phyloP scores from a whole-genome alignment of 805 yeast genomes.

The Blastobotrys mokoenaii region DNA sequence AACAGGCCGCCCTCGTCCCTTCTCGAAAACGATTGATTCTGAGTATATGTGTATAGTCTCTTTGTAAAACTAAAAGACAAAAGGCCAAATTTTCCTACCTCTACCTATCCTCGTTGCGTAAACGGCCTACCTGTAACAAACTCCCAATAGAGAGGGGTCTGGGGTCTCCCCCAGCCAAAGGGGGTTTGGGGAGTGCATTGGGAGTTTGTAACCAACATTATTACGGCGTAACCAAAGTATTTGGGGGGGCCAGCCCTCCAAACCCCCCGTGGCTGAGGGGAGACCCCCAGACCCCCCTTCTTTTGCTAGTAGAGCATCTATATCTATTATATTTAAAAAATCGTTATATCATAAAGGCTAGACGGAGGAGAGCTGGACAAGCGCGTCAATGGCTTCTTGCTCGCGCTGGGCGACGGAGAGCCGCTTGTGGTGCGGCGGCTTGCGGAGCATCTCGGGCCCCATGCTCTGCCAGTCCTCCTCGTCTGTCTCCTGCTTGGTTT shows the following conservation, averaged over 20 bases:
- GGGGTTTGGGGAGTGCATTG: too few relatives aligned
- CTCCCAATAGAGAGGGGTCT: too few relatives aligned
- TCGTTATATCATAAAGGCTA: constrained; percentile 4
- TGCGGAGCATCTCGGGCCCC: constrained; percentile 65
- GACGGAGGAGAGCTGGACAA: constrained; percentile 45
- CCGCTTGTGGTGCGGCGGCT: not conserved
- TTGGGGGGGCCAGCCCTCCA: too few relatives aligned
- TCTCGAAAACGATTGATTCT: not conserved
- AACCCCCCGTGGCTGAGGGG: too few relatives aligned
- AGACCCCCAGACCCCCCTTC: too few relatives aligned
- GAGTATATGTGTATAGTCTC: not conserved
- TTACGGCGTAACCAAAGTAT: too few relatives aligned
- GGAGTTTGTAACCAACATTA: too few relatives aligned
- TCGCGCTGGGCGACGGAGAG: constrained; percentile 21
- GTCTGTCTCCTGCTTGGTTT: constrained; percentile 61
- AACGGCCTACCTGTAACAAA: too few relatives aligned
- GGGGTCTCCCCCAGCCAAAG: too few relatives aligned
- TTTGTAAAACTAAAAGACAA: not conserved
- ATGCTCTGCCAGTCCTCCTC: constrained; percentile 95
- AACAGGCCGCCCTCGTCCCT: not conserved
- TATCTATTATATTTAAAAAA: not conserved
- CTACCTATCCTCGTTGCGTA: too few relatives aligned
- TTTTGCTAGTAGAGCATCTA: too few relatives aligned
- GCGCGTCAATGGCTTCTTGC: constrained; percentile 56
- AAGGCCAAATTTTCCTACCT: too few relatives aligned